These are phyloP conservation scores for Globisporangium middletonii DNA, from an alignment of 352 stramenopile species.

Conservation along the genomic window DNA sequence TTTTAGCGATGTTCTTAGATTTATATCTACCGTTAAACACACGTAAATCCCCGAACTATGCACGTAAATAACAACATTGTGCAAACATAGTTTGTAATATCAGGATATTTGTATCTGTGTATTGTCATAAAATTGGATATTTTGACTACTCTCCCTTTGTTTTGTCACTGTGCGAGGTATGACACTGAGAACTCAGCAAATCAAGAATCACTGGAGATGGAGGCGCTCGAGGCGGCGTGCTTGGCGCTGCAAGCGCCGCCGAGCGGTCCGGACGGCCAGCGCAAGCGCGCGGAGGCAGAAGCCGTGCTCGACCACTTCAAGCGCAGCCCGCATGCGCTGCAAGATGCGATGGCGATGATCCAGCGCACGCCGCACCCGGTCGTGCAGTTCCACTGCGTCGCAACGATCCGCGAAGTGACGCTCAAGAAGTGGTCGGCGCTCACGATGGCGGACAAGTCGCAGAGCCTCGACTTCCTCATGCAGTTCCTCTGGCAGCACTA, in stretches of 20 bases:
- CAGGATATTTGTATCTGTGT: too few species aligned
- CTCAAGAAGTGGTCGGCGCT: constrained; percentile 62
- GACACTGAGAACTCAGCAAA: not conserved
- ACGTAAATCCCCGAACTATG: too few species aligned
- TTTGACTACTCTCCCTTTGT: too few species aligned
- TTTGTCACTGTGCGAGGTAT: too few species aligned
- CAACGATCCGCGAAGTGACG: constrained; percentile 68
- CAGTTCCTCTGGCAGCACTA: constrained; percentile 68
- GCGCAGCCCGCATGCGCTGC: constrained; percentile 55
- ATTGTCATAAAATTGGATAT: too few species aligned
- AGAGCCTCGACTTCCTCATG: constrained; percentile 70
- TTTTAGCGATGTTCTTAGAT: too few species aligned
- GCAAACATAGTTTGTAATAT: too few species aligned
- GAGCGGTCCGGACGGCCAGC: constrained; percentile 36
- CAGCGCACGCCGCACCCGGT: constrained; percentile 32
- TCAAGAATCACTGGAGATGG: constrained; percentile 20
- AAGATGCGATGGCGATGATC: constrained; percentile 55
- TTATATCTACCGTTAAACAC: too few species aligned
- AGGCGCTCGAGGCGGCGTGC: constrained; percentile 62
- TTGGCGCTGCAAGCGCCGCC: constrained; percentile 62
- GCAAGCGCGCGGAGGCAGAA: constrained; percentile 55
- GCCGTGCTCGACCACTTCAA: constrained; percentile 75
- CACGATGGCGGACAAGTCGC: constrained; percentile 34
- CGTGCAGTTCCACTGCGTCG: constrained; percentile 80
- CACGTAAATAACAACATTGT: too few species aligned